A percentile compares a stretch with the other conserved stretches of the same genome.
phyloP scores from a whole-genome alignment of 2,329 filamentous ascomycete genomes.

The Diaporthe citrichinensis region DNA sequence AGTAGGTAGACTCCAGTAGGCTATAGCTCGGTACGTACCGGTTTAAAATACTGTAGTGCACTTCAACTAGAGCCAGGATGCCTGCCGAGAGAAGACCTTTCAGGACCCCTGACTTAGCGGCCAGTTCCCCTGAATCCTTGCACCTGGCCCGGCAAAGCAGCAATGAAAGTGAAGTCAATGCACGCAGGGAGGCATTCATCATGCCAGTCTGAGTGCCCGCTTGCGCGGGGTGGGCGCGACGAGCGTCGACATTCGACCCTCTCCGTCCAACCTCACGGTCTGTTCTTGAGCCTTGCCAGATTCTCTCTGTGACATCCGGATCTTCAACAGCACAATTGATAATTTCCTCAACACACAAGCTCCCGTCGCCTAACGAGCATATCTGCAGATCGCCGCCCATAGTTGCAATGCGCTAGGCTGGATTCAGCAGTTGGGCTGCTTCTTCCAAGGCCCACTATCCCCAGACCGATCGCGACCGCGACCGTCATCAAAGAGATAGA shows the following conservation, averaged over 20 bases:
- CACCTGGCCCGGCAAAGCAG: conserved; percentile 7
- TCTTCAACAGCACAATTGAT: conserved; percentile 6
- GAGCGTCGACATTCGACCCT: neutral
- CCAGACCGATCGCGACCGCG: conserved; percentile 29
- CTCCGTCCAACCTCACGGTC: conserved; percentile 4
- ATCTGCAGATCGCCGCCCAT: conserved; percentile 26
- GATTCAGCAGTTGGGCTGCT: conserved; percentile 33
- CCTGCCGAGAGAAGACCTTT: conserved; percentile 17
- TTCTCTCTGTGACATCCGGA: neutral
- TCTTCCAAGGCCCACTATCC: conserved; percentile 26
- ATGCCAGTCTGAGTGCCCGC: conserved; percentile 19
- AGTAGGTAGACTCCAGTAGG: neutral
- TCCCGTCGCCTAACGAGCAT: conserved; percentile 16
- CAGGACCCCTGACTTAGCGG: conserved; percentile 34
- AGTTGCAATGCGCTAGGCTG: conserved; percentile 39
- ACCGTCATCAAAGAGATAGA: conserved; percentile 22
- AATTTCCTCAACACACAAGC: neutral
- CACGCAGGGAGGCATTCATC: conserved; percentile 14
- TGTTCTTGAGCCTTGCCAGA: neutral
- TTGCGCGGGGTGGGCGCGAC: conserved; percentile 1
- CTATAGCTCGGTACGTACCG: neutral
- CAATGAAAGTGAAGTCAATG: conserved; percentile 27
- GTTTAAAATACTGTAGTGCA: neutral
- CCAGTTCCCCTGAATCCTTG: conserved; percentile 32
- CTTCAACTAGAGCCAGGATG: neutral